Base-by-base conservation (phyloP, 2,329 filamentous ascomycete species). In the Ceratocystis diversiconidia region DNA sequence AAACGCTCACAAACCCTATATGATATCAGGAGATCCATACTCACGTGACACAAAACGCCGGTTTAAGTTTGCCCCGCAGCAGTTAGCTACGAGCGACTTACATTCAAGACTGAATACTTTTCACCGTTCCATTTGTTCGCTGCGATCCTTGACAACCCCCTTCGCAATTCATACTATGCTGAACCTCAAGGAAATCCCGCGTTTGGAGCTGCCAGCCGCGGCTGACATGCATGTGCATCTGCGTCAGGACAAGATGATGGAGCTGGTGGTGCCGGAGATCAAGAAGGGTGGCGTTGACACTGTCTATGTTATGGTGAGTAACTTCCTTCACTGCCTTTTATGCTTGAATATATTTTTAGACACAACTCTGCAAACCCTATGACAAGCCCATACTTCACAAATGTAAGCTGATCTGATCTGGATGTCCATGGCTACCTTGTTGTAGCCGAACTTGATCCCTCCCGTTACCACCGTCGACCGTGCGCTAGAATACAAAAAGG, bases 141-240 rank as follows among this genome's bases (percentile, higher is more conserved):
- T 7, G 30, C 19, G 17, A 41, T 3, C 22, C 60, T 28, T n/a
- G 2, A 52, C 6, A 5, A 3, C 48, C 6, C 48, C 6, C 22
- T 25, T 52, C 4, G 19, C 55, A 36, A 5, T 30, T 7, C 5
- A 1, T 10, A 15, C 52, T n/a, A 67, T 65, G 66, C 75, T 76
- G 73, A 72, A 75, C 36, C 69, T 77, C 36, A 75, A 73, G 67
- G 69, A 71, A 25, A 71, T 71, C 22, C 69, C 77, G 44, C 70
- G 72, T 43, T 68, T 81, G 55, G 79, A 84, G 76, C 78, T 88
- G 71, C 83, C 84, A 62, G 79, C 85, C 25, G 78, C 84, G 68
- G 85, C 85, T 63, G 85, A 88, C 74, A 83, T 87, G 75, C 84
- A 86, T 71, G 86, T 89, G 70, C 87, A 90, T 74, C 77, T 90